Conservation (phyloP, 208 protist species). For the Leishmania turanica region DNA sequence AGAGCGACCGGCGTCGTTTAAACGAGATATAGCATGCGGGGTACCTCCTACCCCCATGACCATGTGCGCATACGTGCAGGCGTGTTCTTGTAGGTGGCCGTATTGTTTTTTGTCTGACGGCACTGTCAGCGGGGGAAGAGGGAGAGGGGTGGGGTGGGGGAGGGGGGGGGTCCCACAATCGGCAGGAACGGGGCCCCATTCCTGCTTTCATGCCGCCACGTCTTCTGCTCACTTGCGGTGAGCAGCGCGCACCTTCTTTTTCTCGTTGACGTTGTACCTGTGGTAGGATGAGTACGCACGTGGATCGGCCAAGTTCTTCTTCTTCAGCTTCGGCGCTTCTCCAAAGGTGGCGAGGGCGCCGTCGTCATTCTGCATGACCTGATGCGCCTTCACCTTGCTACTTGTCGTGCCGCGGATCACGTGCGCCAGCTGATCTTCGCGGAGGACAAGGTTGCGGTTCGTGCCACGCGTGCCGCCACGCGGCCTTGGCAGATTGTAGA, state of each 20-base stretch:
- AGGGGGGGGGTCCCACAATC: not conserved
- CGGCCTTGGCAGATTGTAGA: constrained; percentile 89
- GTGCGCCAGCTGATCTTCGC: constrained; percentile 91
- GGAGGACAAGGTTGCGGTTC: constrained; percentile 84
- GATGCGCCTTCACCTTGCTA: constrained; percentile 58
- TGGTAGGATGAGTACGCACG: constrained; percentile 79
- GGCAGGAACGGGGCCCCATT: not conserved
- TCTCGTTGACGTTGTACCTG: constrained; percentile 91
- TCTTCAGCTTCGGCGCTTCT: constrained; percentile 55
- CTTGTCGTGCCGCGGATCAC: constrained; percentile 69
- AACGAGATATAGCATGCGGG: not conserved
- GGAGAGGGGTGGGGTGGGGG: too few relatives aligned
- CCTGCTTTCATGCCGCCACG: not conserved
- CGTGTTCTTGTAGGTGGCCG: not conserved
- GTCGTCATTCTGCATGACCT: constrained; percentile 43
- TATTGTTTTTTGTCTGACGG: not conserved
- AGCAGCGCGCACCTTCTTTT: constrained; percentile 80
- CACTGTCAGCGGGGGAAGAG: not conserved
- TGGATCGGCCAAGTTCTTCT: constrained; percentile 63
- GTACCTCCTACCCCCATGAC: too few relatives aligned
- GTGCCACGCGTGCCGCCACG: constrained; percentile 87
- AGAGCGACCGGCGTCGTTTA: constrained; percentile 1
- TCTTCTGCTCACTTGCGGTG: constrained; percentile 45
- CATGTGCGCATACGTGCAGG: not conserved
- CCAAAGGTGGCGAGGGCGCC: constrained; percentile 82